A percentile compares a stretch with the other conserved stretches of the same genome.
phyloP scores from a whole-genome alignment of 2,329 filamentous ascomycete species.

The Fusarium sp. region DNA sequence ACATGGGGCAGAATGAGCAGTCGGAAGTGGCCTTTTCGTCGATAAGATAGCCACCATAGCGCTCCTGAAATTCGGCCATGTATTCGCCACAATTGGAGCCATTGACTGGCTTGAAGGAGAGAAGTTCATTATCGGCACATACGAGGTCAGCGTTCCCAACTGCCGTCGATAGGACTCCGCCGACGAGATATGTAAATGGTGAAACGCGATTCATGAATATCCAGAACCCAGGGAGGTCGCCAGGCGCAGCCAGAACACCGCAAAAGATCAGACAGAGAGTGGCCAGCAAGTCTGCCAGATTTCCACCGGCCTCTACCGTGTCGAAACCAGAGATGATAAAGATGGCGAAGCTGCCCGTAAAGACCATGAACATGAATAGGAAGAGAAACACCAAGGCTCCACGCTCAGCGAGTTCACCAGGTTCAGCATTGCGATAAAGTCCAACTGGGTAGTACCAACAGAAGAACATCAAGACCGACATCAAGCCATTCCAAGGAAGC shows the following conservation, averaged over 20 bases:
- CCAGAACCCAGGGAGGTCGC: conserved; percentile 70
- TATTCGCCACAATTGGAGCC: conserved; percentile 74
- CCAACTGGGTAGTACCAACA: conserved; percentile 91
- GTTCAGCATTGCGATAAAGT: conserved; percentile 79
- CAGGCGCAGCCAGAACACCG: conserved; percentile 52
- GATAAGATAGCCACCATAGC: conserved; percentile 68
- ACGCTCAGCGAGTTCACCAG: conserved; percentile 75
- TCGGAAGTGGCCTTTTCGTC: conserved; percentile 62
- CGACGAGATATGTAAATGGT: conserved; percentile 87
- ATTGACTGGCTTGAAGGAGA: conserved; percentile 62
- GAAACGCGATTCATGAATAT: conserved; percentile 75
- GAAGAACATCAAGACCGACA: conserved; percentile 83
- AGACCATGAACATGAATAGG: conserved; percentile 82
- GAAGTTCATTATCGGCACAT: conserved; percentile 79
- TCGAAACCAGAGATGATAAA: conserved; percentile 81
- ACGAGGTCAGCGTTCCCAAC: conserved; percentile 77
- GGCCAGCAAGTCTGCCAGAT: conserved; percentile 77
- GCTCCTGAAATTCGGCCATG: conserved; percentile 65
- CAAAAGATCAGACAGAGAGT: conserved; percentile 67
- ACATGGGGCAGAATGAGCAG: conserved; percentile 73
- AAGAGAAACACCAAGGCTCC: conserved; percentile 86
- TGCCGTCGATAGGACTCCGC: conserved; percentile 79
- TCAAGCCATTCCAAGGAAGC: conserved; percentile 85
- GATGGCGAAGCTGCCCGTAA: conserved; percentile 85
- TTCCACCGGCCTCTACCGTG: conserved; percentile 76